Evolutionary conservation across 2,329 filamentous ascomycete genomes (phyloP).

Genomic region (Fusarium nelsonii): DNA sequence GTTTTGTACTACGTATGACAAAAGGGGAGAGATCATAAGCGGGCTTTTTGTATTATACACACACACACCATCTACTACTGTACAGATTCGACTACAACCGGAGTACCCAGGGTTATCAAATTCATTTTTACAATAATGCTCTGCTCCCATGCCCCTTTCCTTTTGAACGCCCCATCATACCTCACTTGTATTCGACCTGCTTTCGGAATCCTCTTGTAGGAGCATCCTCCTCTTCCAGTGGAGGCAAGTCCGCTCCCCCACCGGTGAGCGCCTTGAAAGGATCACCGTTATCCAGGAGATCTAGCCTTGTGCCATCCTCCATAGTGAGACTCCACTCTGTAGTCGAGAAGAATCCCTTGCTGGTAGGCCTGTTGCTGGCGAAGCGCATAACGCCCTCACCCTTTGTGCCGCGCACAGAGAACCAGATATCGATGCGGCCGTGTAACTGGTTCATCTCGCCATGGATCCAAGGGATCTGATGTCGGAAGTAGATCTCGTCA

Average conservation of each 20-base stretch:
- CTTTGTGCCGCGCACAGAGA: conserved; percentile 85
- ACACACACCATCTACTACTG: conserved; percentile 50
- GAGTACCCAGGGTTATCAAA: conserved; percentile 44
- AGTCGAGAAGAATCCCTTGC: conserved; percentile 81
- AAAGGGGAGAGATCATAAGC: conserved; percentile 48
- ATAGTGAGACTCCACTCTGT: conserved; percentile 88
- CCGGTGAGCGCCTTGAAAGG: conserved; percentile 71
- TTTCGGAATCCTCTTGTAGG: conserved; percentile 66
- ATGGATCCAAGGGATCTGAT: conserved; percentile 84
- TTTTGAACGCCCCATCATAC: neutral
- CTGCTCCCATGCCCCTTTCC: conserved; percentile 3
- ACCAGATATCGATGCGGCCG: conserved; percentile 87
- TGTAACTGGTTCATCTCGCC: conserved; percentile 94
- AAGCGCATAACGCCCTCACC: conserved; percentile 82
- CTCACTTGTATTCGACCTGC: conserved; percentile 53
- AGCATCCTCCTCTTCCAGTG: conserved; percentile 53
- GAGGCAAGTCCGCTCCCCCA: conserved; percentile 56
- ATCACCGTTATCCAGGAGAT: conserved; percentile 79
- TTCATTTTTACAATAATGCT: conserved; percentile 26
- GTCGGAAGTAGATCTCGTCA: conserved; percentile 85
- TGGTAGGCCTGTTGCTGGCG: conserved; percentile 74
- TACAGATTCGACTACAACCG: conserved; percentile 49
- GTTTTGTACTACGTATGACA: conserved; percentile 40
- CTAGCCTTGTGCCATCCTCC: conserved; percentile 70
- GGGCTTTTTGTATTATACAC: conserved; percentile 57